Conservation (phyloP, 352 stramenopile genomes). For the Pythium sukuiense region DNA sequence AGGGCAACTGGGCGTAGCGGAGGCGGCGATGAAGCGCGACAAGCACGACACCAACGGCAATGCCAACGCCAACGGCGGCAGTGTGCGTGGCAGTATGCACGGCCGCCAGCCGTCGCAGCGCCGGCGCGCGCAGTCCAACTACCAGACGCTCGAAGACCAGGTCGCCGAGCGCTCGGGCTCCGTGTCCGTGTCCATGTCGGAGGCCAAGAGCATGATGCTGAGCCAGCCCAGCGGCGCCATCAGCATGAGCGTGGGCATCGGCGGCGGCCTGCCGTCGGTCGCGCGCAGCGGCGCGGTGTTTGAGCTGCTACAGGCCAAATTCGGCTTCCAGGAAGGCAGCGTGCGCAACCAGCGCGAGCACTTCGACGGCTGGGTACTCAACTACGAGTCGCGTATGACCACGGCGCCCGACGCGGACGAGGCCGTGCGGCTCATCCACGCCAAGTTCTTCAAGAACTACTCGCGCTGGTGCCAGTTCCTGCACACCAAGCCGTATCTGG, state of each 20-base stretch:
- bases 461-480: slow-evolving; percentile 95
- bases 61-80: slow-evolving; percentile 9
- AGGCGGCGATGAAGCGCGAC: slow-evolving; percentile 13
- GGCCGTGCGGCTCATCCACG: slow-evolving; percentile 82
- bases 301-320: slow-evolving; percentile 79
- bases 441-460: slow-evolving; percentile 94
- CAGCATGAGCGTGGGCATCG: slow-evolving; percentile 15
- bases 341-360: slow-evolving; percentile 86
- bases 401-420: slow-evolving; percentile 46
- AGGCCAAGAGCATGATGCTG: slow-evolving; percentile 31
- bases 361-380: slow-evolving; percentile 82
- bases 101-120: slow-evolving; percentile 34
- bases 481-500: slow-evolving; percentile 82
- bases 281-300: slow-evolving; percentile 52
- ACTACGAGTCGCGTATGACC: slow-evolving; percentile 71
- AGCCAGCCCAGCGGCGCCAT: slow-evolving; percentile 28
- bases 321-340: slow-evolving; percentile 87
- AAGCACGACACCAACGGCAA: slow-evolving; percentile 7
- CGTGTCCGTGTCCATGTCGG: slow-evolving; percentile 22
- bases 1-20: not conserved
- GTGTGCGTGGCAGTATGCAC: slow-evolving; percentile 24
- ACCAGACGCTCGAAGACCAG: slow-evolving; percentile 76
- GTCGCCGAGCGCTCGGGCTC: slow-evolving; percentile 38
- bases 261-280: slow-evolving; percentile 25
- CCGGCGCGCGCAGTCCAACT: slow-evolving; percentile 71